Percentiles rank a stretch among this genome's conserved stretches.
These are phyloP conservation scores for Ambrosia artemisiifolia DNA, from an alignment of 129 eudicot species.

Conservation along the genomic window DNA sequence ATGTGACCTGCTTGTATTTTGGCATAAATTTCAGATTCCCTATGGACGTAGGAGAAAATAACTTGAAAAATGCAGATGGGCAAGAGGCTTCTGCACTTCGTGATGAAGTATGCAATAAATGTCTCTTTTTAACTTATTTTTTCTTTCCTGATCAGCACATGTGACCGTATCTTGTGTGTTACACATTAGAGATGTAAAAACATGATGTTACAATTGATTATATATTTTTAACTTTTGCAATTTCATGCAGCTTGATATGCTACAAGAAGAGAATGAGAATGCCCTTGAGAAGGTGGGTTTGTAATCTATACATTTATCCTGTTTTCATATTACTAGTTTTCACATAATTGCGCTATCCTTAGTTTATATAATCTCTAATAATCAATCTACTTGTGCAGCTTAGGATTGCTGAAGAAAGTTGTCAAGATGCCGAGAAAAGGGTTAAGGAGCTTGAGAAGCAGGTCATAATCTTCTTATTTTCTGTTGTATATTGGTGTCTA, in stretches of 20 bases:
- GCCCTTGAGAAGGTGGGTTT: constrained; percentile 63
- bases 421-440: constrained; percentile 83
- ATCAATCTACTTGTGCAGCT: constrained; percentile 48
- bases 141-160: neutral
- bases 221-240: constrained; percentile 13
- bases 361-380: constrained; percentile 8
- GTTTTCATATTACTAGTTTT: neutral
- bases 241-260: constrained; percentile 86
- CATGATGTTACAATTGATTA: constrained; percentile 7
- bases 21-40: constrained; percentile 33
- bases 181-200: neutral
- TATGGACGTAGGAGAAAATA: constrained; percentile 47
- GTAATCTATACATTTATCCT: neutral
- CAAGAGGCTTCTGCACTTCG: constrained; percentile 85
- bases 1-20: neutral
- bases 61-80: constrained; percentile 63
- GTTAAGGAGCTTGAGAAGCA: constrained; percentile 98
- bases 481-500: neutral
- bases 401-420: constrained; percentile 78
- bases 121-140: neutral
- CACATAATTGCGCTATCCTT: constrained; percentile 1
- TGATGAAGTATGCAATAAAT: constrained; percentile 65
- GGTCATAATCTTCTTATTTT: constrained; percentile 41
- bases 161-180: constrained; percentile 9
- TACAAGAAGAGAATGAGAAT: constrained; percentile 89